Evolutionary conservation across 192 early-diverging fungal species (phyloP), one percentile per base, ranked within the genome.

Genomic region (Linnemannia schmuckeri): DNA sequence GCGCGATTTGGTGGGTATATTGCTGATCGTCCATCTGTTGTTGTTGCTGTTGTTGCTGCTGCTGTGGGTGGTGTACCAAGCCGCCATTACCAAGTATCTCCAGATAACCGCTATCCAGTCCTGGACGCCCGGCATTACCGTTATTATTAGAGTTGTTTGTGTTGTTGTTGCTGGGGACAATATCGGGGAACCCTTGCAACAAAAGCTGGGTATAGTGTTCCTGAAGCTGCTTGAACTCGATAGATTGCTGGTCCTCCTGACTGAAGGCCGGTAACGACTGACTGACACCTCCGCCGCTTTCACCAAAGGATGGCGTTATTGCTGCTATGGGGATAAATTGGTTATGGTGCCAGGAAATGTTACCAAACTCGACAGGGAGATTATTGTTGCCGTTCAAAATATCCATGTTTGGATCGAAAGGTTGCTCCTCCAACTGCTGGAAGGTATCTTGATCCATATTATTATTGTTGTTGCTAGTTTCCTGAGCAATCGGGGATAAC

Each of bases 41-140:
- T 22, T 81, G 72, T 37, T 61, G 71, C n/a, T 79, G 77, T 27
- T 82, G 74, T 70, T 63, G 66, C 38, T 66, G 74, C 35, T 75
- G 73, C 22, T 82, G 57, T 0, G 75, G 61, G 38, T 82, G 70
- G 20, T 81, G 47, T 42, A 52, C 47, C 42, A 77, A 68, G 22
- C 61, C 61, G 15, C 61, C 61, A 33, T 1, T 66, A 4, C 61
- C 61, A 35, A 66, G 30, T 13, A 30, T 30, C 30, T 66, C 61
- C 61, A 66, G 12, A 13, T 66, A 66, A 4, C 61, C 12, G 13
- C 30, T 66, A 33, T 66, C 61, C 61, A 35, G 61, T 66, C 30
- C 30, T 13, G n/a, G 30, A 15, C n/a, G 61, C 3, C 61, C 61
- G 3, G 30, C 61, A 52, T 52, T 52, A 30, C 12, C 20, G 18